Evolutionary conservation across 345 rosid genomes (phyloP).

Genomic region (Conringia planisiliqua): DNA sequence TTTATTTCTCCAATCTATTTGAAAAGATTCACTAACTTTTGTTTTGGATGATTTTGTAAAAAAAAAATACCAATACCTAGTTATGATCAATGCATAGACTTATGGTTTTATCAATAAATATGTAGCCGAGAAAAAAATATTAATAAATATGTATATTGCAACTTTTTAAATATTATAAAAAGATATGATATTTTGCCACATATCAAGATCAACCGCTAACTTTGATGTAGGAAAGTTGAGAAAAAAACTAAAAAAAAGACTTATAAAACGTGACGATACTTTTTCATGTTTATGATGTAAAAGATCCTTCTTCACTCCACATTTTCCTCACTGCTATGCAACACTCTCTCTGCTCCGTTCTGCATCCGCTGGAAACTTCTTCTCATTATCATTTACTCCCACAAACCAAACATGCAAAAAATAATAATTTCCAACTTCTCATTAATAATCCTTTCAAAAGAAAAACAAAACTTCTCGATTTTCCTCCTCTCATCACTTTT

Average conservation of each 20-base stretch:
- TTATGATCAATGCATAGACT: too few relatives aligned
- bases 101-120: too few relatives aligned
- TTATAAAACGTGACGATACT: conserved; percentile 17
- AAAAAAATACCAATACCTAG: too few relatives aligned
- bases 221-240: not conserved
- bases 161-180: too few relatives aligned
- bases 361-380: conserved; percentile 6
- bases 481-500: conserved; percentile 5
- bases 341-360: conserved; percentile 22
- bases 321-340: conserved; percentile 21
- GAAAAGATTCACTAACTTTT: too few relatives aligned
- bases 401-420: conserved; percentile 14
- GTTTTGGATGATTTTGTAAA: too few relatives aligned
- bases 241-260: not conserved
- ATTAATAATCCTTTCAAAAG: conserved; percentile 20
- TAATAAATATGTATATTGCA: too few relatives aligned
- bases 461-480: conserved; percentile 14
- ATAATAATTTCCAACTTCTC: not conserved
- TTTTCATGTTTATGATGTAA: not conserved
- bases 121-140: too few relatives aligned
- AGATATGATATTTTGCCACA: conserved; percentile 5
- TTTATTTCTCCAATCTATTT: too few relatives aligned
- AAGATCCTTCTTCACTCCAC: too few relatives aligned
- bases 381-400: not conserved
- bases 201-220: not conserved